phyloP scores from a whole-genome alignment of 116 monocot genomes.

The Papilionanthe hybrid region DNA sequence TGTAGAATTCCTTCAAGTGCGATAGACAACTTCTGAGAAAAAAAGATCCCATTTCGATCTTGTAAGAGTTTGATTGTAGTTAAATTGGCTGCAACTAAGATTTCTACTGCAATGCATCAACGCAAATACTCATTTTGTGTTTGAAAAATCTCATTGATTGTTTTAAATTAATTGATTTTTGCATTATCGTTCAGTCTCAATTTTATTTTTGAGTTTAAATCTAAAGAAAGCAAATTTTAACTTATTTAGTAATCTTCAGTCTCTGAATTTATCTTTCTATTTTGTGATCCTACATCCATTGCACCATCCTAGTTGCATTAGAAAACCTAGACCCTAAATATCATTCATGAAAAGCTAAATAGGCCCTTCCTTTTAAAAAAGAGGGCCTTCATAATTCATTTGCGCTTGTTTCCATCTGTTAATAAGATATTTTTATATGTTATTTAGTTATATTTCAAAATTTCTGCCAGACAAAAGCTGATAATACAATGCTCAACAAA shows the following conservation, averaged over 20 bases:
- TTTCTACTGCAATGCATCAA: neutral
- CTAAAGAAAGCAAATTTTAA: neutral
- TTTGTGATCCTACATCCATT: too few species aligned
- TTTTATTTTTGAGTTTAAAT: neutral
- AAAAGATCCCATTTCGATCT: too few species aligned
- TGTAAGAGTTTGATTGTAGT: too few species aligned
- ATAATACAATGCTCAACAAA: neutral
- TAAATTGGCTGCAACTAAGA: too few species aligned
- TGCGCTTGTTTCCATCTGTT: neutral
- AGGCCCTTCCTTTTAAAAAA: too few species aligned
- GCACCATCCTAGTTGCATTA: neutral
- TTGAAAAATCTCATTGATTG: neutral
- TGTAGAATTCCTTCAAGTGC: too few species aligned
- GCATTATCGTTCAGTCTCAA: neutral
- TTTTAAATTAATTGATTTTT: neutral
- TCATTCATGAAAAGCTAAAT: neutral
- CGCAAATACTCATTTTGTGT: neutral
- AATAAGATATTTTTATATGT: neutral
- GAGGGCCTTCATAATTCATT: too few species aligned
- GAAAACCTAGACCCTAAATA: neutral
- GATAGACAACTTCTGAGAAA: too few species aligned
- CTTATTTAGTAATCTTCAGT: neutral
- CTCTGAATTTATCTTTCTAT: neutral
- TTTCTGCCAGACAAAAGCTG: neutral
- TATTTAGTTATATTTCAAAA: neutral